phyloP scores from a whole-genome alignment of 129 eudicot species.

The Deinandra increscens region DNA sequence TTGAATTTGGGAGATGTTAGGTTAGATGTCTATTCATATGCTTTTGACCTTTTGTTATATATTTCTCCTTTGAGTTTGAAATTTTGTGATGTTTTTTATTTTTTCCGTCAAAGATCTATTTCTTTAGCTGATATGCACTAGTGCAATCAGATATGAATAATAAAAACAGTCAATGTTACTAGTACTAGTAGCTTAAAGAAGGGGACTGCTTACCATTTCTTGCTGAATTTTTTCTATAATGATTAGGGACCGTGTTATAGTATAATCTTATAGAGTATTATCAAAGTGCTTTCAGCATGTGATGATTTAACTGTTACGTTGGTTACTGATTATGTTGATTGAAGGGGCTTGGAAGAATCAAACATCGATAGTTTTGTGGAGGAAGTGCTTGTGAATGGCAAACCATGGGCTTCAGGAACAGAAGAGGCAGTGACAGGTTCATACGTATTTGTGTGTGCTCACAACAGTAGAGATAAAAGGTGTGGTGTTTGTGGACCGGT shows the following conservation, averaged over 20 bases:
- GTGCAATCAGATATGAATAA: too few relatives aligned
- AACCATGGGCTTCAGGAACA: conserved; percentile 64
- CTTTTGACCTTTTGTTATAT: too few relatives aligned
- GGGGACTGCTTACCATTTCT: neutral
- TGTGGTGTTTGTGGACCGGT: conserved; percentile 98
- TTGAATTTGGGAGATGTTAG: conserved; percentile 12
- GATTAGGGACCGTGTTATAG: conserved; percentile 3
- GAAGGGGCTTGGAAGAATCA: conserved; percentile 80
- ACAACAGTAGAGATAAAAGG: conserved; percentile 76
- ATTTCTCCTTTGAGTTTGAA: too few relatives aligned
- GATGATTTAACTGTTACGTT: neutral
- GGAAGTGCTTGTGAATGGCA: conserved; percentile 83
- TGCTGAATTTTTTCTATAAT: neutral
- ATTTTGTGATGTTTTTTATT: too few relatives aligned
- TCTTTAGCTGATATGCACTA: too few relatives aligned
- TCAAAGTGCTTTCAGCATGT: conserved; percentile 7
- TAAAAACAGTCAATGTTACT: neutral
- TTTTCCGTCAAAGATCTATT: too few relatives aligned
- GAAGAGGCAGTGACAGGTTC: conserved; percentile 68
- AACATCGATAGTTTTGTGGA: conserved; percentile 79
- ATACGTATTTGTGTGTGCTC: conserved; percentile 84
- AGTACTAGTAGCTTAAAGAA: neutral
- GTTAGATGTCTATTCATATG: too few relatives aligned
- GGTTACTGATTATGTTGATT: conserved; percentile 27
- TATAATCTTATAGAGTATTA: neutral